Percentiles rank a stretch among this genome's conserved stretches.
Conservation (phyloP, 2,329 filamentous ascomycete genomes). For the Colletotrichum navitas region DNA sequence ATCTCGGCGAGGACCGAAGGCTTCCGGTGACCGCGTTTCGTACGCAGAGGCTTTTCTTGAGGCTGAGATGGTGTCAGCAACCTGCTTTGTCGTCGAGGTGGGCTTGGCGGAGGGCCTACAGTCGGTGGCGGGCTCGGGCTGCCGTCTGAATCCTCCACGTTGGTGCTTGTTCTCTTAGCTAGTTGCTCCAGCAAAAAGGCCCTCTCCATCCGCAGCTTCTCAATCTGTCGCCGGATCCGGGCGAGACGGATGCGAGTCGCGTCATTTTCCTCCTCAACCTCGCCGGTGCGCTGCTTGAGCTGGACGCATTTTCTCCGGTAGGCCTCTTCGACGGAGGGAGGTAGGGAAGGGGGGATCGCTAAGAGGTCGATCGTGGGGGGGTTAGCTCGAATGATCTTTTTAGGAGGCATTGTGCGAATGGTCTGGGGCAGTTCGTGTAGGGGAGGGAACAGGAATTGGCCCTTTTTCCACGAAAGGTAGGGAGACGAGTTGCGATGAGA, state of each 20-base stretch:
- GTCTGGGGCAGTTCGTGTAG: constrained; percentile 11
- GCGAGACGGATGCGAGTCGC: constrained; percentile 82
- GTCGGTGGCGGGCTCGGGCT: constrained; percentile 85
- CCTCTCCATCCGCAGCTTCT: constrained; percentile 91
- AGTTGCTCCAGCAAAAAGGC: constrained; percentile 81
- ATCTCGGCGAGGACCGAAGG: constrained; percentile 61
- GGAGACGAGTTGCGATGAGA: constrained; percentile 30
- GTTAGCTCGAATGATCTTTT: constrained; percentile 56
- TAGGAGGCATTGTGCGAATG: constrained; percentile 50
- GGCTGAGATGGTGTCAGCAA: constrained; percentile 63
- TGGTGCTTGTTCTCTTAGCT: constrained; percentile 78
- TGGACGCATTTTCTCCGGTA: constrained; percentile 98
- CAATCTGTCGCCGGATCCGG: constrained; percentile 85
- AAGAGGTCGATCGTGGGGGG: constrained; percentile 49
- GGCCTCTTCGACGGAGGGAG: constrained; percentile 93
- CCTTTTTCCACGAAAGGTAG: constrained; percentile 15
- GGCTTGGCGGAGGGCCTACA: constrained; percentile 60
- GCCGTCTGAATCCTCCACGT: constrained; percentile 82
- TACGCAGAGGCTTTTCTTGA: constrained; percentile 81
- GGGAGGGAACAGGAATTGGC: constrained; percentile 11
- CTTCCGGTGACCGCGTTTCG: constrained; percentile 79
- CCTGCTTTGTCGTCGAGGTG: constrained; percentile 43
- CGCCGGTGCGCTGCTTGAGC: constrained; percentile 89
- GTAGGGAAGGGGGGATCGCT: constrained; percentile 71
- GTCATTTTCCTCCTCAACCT: constrained; percentile 93